Base-by-base conservation (phyloP, 1,284 basidiomycete genomes). In the Apiotrichum porosum region DNA sequence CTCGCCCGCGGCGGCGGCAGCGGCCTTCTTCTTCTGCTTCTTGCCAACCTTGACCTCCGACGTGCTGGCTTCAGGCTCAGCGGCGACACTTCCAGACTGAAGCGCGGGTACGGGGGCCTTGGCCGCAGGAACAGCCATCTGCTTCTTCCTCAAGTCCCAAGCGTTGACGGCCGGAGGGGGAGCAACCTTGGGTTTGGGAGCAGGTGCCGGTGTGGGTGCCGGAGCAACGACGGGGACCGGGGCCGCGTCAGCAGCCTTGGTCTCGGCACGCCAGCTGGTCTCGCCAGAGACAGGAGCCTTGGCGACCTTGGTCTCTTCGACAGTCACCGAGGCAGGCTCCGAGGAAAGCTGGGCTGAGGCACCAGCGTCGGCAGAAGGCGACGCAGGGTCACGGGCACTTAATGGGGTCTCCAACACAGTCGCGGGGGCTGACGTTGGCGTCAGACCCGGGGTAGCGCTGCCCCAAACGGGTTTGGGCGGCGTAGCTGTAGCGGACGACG, bases 131-230 rank as follows among this genome's bases (percentile, higher is more conserved):
- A n/a, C n/a, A n/a, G 41, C 35, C 35, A 48, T 50, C 14, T 52
- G 44, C 41, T 67, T 68, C 52, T 65, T 69, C 35, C 67, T 47
- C 34, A 62, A 19, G 22, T 66, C 63, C 70, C 72, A 73, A 9
- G 67, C 55, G 46, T 72, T 70, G 24, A 66, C 59, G 2, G 57
- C 30, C 3, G 65, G 65, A 18, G 63, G 62, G 2, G 60, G 56
- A 18, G 59, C 58, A 23, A 55, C 42, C 23, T 58, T 47, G 5
- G 17, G 40, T 15, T 23, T 39, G 13, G 47, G 44, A 14, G 51
- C 46, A 13, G 52, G 33, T 15, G 46, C 10, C 6, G 47, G 24
- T 3, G 42, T 34, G 5, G 45, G 56, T 24, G 46, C 44, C 31
- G 49, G 38, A 12, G 26, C 26, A 13, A 22, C n/a, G n/a, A n/a